These are phyloP conservation scores for Metarhizium anisopliae DNA, from an alignment of 2,329 filamentous ascomycete genomes.

Conservation along the genomic window DNA sequence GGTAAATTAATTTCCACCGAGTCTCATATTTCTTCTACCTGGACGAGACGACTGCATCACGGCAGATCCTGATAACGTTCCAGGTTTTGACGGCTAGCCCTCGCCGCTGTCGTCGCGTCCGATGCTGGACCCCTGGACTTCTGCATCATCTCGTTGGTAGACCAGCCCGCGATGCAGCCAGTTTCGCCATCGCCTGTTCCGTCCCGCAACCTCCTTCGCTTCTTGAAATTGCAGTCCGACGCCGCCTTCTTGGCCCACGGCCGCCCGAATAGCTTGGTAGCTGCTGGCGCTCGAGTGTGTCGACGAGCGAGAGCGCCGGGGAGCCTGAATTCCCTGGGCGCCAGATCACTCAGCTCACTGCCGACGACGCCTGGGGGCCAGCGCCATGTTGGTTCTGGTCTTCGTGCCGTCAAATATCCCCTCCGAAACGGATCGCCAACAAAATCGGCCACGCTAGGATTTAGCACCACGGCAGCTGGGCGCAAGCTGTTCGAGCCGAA, in stretches of 20 bases:
- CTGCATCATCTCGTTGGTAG: constrained; percentile 6
- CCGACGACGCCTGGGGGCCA: background rate
- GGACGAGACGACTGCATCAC: background rate
- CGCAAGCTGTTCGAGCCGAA: constrained; percentile 13
- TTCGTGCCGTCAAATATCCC: background rate
- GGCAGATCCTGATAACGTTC: background rate
- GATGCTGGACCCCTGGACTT: constrained; percentile 6
- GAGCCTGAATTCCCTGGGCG: background rate
- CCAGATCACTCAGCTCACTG: background rate
- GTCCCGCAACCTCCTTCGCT: constrained; percentile 55
- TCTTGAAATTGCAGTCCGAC: constrained; percentile 63
- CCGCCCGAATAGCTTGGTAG: constrained; percentile 7
- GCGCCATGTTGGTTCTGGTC: background rate
- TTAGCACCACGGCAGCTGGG: constrained; percentile 20
- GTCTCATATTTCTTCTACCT: background rate
- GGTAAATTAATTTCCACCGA: background rate
- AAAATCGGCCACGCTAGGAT: background rate
- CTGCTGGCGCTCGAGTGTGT: constrained; percentile 10
- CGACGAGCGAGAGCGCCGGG: constrained; percentile 11
- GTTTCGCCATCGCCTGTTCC: constrained; percentile 37
- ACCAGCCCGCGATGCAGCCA: constrained; percentile 32
- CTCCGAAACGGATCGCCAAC: background rate
- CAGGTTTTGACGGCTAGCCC: constrained; percentile 4
- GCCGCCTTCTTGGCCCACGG: constrained; percentile 39
- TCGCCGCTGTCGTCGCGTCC: constrained; percentile 5